Base-by-base conservation (phyloP, 2,329 filamentous ascomycete genomes). In the Cordyceps farinosa region DNA sequence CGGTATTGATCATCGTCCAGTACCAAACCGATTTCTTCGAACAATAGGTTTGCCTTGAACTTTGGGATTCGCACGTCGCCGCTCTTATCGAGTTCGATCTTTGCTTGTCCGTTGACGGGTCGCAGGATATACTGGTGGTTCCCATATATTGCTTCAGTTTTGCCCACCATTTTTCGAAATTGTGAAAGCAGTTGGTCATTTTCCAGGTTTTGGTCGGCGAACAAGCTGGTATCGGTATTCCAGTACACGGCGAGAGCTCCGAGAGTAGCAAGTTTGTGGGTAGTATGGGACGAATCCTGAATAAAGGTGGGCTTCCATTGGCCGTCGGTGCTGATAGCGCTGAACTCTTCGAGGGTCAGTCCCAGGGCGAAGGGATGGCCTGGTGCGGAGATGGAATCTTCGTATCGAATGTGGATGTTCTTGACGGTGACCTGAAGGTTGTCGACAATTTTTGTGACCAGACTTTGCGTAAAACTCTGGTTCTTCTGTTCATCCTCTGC, bases 1-100 rank as follows among this genome's bases (percentile, higher is more conserved):
- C 96, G 90, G 73, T 99, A 99, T 74, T 99, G 95, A 68, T 97
- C 87, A 68, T 99, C 94, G 69, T 99, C 96, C 38, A 99, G 84
- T n/a, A 98, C 91, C 67, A 99, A 89, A 57, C 96, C 95, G 64
- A 99, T 93, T 72, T 99, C 96, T 72, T 99, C 94, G 70, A 99
- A 99, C 1, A 98, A 79, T 22, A 99, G 78, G 45, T 90, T 90
- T 34, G 93, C 91, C 76, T 97, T 98, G 79, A 95, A 88, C 71
- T 94, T 95, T 3, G 95, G 91, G 17, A 85, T 82, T 63, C 91
- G 87, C 34, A 85, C 77, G 68, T 91, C 90, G 32, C 91, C 92
- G 1, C 91, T 93, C 77, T 99, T 99, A 79, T 97, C 92, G 71
- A 99, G 85, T 70, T 97, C 93, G 30, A 99, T 86, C 67, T 96